Base-by-base conservation (phyloP, 2,329 filamentous ascomycete genomes). In the Scolecobasidium constrictum region DNA sequence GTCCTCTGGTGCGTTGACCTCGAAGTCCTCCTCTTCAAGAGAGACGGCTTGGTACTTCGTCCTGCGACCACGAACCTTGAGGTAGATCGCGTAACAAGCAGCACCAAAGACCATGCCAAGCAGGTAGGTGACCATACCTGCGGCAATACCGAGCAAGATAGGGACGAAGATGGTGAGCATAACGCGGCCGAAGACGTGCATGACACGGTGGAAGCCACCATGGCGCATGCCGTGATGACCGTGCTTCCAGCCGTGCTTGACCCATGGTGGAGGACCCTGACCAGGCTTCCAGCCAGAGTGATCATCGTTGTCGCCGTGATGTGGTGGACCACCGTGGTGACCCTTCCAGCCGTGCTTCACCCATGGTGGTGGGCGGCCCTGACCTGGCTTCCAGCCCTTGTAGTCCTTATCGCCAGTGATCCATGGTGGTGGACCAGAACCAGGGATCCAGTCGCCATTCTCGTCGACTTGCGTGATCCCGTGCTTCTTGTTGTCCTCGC, bases 31-130 rank as follows among this genome's bases (percentile, higher is more conserved):
- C 2, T 58, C 54, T 3, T 56, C 55, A 37, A 59, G 56, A 12
- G 53, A 47, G 33, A 62, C 50, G n/a, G 50, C 48, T 49, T 57
- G 53, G 47, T 62, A 62, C 4, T 45, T 39, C 28, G 47, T 42
- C 7, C 62, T 60, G 38, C 69, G 66, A 41, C 74, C 72, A 52
- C 65, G 63, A 47, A 79, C 56, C 47, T 69, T 61, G 48, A 74
- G 72, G 66, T 75, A 75, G 19, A 79, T 39, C 45, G 73, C 75
- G 40, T 80, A 70, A 42, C 78, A 65, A 42, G 81, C 52, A 40
- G 74, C 77, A 48, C 79, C 80, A 33, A 81, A 58, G 45, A 78
- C 62, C 72, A 86, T 81, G 43, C 78, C 80, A 37, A 85, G 56
- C 33, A 83, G 58, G 59, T 80, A 81, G 48, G 81, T 77, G 21